These are phyloP conservation scores for Cryptosporidium bovis DNA, from an alignment of 169 alveolate species.

Conservation along the genomic window DNA sequence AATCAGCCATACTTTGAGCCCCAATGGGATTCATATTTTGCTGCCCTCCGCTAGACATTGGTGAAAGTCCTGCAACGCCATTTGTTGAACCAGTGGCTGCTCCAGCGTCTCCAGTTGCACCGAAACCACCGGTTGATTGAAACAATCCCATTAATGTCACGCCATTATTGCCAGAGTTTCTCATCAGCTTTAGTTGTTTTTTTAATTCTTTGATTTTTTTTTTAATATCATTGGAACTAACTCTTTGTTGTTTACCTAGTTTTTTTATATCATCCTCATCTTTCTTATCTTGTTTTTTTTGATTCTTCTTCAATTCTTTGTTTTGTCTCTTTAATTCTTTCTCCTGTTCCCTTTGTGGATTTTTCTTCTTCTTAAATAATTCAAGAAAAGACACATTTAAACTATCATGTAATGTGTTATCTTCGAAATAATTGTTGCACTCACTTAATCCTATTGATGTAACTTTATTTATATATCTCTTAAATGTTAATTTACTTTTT, in stretches of 20 bases:
- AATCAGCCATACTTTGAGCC: neutral
- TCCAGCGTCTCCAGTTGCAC: neutral
- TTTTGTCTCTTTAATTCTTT: conserved; percentile 12
- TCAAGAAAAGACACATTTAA: neutral
- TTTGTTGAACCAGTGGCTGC: neutral
- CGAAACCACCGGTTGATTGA: conserved; percentile 25
- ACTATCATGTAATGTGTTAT: no score
- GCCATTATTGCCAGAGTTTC: neutral
- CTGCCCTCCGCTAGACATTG: neutral
- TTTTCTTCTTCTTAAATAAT: conserved; percentile 7
- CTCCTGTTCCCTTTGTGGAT: conserved; percentile 2
- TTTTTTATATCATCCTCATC: conserved; percentile 50
- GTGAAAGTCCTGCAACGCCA: neutral
- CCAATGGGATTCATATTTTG: neutral
- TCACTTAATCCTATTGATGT: conserved; percentile 10
- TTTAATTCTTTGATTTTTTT: conserved; percentile 6
- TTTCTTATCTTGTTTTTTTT: conserved; percentile 9
- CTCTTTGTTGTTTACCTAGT: neutral
- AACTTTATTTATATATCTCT: neutral
- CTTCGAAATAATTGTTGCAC: conserved; percentile 3
- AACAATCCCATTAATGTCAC: conserved; percentile 16
- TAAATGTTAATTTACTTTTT: neutral
- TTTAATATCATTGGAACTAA: neutral
- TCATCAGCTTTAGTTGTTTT: conserved; percentile 3
- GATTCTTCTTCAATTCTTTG: conserved; percentile 19